phyloP scores from a whole-genome alignment of 75 land plant genomes.

The Picea sitchensis region DNA sequence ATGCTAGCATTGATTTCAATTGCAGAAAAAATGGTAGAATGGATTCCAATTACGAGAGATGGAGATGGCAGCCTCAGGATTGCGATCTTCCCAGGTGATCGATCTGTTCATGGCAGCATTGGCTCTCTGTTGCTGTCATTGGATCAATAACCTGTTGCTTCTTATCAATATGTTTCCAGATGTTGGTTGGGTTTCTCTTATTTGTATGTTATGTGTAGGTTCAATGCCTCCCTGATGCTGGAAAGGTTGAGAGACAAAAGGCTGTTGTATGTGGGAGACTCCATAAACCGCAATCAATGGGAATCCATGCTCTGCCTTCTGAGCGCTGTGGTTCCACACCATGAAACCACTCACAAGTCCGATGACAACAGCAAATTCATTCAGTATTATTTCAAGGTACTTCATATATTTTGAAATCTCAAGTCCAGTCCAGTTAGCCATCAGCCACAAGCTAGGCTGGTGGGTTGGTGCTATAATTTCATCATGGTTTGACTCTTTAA shows the following conservation, averaged over 20 bases:
- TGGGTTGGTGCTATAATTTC: background rate
- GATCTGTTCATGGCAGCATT: background rate
- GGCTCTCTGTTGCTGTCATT: background rate
- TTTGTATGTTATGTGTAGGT: slow-evolving; percentile 1
- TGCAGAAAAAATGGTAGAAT: slow-evolving; percentile 21
- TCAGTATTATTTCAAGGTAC: slow-evolving; percentile 45
- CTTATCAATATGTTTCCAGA: background rate
- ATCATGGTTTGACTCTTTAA: background rate
- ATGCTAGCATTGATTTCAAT: slow-evolving; percentile 6
- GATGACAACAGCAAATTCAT: slow-evolving; percentile 17
- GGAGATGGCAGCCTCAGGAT: slow-evolving; percentile 25
- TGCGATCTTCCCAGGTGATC: slow-evolving; percentile 19
- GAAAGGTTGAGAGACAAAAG: slow-evolving; percentile 12
- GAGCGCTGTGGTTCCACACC: background rate
- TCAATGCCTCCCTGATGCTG: slow-evolving; percentile 17
- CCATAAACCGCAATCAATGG: slow-evolving; percentile 29
- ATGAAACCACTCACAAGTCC: background rate
- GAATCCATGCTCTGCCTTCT: slow-evolving; percentile 29
- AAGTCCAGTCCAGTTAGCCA: slow-evolving; percentile 41
- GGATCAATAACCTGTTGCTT: background rate
- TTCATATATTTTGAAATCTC: slow-evolving; percentile 33
- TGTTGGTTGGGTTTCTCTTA: background rate
- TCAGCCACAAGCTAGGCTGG: slow-evolving; percentile 46
- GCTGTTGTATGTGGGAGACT: slow-evolving; percentile 26
- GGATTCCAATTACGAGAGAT: slow-evolving; percentile 14